phyloP scores from a whole-genome alignment of 2,329 filamentous ascomycete genomes.

The Emericellopsis atlantica region DNA sequence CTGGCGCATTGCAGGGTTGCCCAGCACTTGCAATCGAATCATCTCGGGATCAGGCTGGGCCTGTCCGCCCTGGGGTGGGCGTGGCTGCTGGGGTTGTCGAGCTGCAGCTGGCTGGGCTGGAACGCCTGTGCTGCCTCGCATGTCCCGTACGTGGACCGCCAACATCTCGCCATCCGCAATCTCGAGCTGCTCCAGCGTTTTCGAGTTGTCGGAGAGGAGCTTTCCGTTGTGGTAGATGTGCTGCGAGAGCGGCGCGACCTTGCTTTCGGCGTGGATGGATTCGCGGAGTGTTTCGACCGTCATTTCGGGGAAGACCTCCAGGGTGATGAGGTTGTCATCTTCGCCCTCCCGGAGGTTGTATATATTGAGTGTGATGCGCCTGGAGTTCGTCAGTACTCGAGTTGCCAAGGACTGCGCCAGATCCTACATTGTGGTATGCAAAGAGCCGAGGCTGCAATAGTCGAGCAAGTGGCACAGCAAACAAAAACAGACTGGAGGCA shows the following conservation, averaged over 20 bases:
- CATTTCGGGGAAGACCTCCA: constrained; percentile 75
- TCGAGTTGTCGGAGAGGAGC: constrained; percentile 61
- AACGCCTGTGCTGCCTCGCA: constrained; percentile 33
- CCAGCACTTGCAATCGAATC: constrained; percentile 70
- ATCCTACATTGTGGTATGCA: no score
- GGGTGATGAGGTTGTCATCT: constrained; percentile 64
- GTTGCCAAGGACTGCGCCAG: no score
- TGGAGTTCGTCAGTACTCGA: constrained; percentile 19
- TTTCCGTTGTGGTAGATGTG: constrained; percentile 85
- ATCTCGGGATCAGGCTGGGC: constrained; percentile 60
- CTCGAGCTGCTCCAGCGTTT: constrained; percentile 70
- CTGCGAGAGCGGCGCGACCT: constrained; percentile 59
- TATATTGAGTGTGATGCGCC: constrained; percentile 81
- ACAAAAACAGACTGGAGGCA: no score
- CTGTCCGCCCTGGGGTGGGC: constrained; percentile 16
- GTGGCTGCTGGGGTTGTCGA: constrained; percentile 12
- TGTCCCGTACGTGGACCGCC: constrained; percentile 64
- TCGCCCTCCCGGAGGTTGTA: constrained; percentile 55
- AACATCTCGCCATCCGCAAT: constrained; percentile 89
- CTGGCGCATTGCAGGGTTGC: constrained; percentile 59
- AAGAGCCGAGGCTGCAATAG: no score
- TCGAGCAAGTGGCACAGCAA: no score
- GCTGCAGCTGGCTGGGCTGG: constrained; percentile 7
- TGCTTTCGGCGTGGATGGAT: constrained; percentile 74
- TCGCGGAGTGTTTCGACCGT: constrained; percentile 76